A percentile compares a stretch with the other conserved stretches of the same genome.
phyloP scores from a whole-genome alignment of 139 green algal genomes.

The Tetraselmis striata region DNA sequence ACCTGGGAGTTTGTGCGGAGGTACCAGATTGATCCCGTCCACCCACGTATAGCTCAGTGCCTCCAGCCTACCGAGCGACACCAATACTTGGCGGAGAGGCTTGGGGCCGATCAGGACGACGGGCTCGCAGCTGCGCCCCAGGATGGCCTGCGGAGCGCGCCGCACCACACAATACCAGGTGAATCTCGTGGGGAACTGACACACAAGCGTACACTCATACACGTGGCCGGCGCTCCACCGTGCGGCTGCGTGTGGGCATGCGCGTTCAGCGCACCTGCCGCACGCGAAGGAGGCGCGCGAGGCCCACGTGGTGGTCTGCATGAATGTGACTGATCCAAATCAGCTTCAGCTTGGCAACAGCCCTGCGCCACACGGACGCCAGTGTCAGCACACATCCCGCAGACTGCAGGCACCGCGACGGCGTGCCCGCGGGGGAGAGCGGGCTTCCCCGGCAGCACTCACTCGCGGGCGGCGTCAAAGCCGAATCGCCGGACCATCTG shows the following conservation, averaged over 20 bases:
- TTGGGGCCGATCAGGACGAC: neutral
- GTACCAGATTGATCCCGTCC: neutral
- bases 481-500: constrained; percentile 79
- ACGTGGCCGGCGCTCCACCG: too few relatives aligned
- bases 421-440: constrained; percentile 9
- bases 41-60: neutral
- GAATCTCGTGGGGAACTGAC: too few relatives aligned
- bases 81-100: neutral
- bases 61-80: neutral
- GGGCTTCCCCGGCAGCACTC: neutral
- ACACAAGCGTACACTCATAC: too few relatives aligned
- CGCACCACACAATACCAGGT: too few relatives aligned
- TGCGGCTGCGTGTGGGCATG: too few relatives aligned
- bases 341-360: neutral
- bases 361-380: too few relatives aligned
- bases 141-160: neutral
- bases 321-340: constrained; percentile 97
- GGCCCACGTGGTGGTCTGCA: constrained; percentile 92
- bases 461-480: constrained; percentile 10
- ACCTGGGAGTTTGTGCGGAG: too few relatives aligned
- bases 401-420: neutral
- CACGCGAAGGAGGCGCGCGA: constrained; percentile 53
- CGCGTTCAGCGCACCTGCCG: neutral
- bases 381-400: too few relatives aligned
- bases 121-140: neutral